phyloP scores from a whole-genome alignment of 1,139 yeast species.

The Yamadazyma oceani region DNA sequence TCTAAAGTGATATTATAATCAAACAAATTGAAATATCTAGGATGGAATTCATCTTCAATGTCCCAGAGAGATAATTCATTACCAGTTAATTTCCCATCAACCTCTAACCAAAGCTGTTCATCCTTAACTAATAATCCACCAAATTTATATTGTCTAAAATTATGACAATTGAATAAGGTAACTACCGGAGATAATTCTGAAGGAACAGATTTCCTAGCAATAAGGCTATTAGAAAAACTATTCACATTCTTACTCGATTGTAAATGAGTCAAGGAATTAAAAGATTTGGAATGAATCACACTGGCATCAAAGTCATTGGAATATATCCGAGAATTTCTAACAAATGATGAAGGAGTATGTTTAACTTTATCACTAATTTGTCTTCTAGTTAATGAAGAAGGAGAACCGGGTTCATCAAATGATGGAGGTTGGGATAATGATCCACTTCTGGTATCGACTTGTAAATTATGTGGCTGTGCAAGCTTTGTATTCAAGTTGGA shows the following conservation, averaged over 20 bases:
- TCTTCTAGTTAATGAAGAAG: constrained; percentile 13
- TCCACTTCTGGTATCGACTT: background rate
- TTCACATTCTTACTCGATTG: constrained; percentile 12
- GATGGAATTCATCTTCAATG: constrained; percentile 31
- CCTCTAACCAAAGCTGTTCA: constrained; percentile 33
- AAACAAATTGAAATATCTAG: constrained; percentile 50
- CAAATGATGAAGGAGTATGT: constrained; percentile 40
- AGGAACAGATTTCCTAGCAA: constrained; percentile 30
- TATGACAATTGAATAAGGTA: constrained; percentile 43
- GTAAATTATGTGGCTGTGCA: background rate
- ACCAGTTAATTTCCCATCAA: constrained; percentile 50
- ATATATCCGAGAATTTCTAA: constrained; percentile 37
- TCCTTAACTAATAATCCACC: constrained; percentile 33
- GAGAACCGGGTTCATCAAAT: constrained; percentile 13
- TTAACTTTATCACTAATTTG: constrained; percentile 26
- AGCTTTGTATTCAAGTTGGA: background rate
- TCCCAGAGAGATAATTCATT: constrained; percentile 52
- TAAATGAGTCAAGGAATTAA: constrained; percentile 14
- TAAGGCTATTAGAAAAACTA: constrained; percentile 21
- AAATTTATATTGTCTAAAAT: constrained; percentile 36
- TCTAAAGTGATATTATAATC: constrained; percentile 28
- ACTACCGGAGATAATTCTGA: constrained; percentile 43
- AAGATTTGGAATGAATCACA: constrained; percentile 16
- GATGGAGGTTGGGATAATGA: background rate
- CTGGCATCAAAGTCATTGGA: constrained; percentile 20